Evolutionary conservation across 2,329 filamentous ascomycete genomes (phyloP).

Genomic region (Aspergillus tubingensis): DNA sequence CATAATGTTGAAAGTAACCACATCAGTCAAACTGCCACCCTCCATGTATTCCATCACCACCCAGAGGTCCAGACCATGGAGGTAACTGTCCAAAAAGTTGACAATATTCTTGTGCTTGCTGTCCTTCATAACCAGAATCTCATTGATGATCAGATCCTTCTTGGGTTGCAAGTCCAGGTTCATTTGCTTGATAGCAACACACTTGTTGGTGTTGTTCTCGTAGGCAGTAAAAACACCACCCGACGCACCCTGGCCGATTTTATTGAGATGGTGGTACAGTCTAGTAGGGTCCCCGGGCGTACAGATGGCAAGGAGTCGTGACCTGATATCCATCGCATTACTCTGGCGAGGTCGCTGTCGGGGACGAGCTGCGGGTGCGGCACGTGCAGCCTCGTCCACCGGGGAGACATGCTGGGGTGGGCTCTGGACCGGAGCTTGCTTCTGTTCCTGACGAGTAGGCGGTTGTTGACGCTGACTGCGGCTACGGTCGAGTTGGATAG

Average conservation of each 20-base stretch:
- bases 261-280: conserved; percentile 82
- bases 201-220: conserved; percentile 77
- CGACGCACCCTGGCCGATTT: conserved; percentile 96
- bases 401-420: conserved; percentile 41
- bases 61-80: conserved; percentile 89
- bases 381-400: conserved; percentile 33
- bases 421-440: conserved; percentile 26
- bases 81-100: conserved; percentile 97
- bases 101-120: conserved; percentile 98
- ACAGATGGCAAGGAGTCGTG: conserved; percentile 84
- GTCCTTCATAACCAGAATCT: conserved; percentile 98
- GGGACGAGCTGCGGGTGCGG: conserved; percentile 64
- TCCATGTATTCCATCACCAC: conserved; percentile 99
- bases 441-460: conserved; percentile 57
- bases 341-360: conserved; percentile 78
- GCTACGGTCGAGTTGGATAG: conserved; percentile 68
- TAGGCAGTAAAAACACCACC: conserved; percentile 93
- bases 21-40: conserved; percentile 93
- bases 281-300: conserved; percentile 84
- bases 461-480: conserved; percentile 70
- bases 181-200: conserved; percentile 99
- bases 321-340: conserved; percentile 77
- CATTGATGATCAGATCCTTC: conserved; percentile 98
- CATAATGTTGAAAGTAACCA: conserved; percentile 99
- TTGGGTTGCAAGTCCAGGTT: conserved; percentile 97